phyloP scores from a whole-genome alignment of 768 basidiomycete species.

The Podaxis sp. region DNA sequence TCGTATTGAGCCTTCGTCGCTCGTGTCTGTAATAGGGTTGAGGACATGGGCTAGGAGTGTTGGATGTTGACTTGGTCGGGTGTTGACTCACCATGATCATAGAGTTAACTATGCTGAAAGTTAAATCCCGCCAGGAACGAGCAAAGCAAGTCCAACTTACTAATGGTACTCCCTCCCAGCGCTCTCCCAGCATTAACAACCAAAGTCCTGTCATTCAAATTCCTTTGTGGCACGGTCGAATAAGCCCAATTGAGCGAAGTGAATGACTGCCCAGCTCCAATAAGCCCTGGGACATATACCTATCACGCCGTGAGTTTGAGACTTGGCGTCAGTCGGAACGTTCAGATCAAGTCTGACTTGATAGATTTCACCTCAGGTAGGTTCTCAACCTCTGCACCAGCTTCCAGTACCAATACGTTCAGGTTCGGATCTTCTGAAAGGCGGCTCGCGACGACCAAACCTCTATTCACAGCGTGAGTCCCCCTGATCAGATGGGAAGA shows the following conservation, averaged over 20 bases:
- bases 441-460: conserved; percentile 34
- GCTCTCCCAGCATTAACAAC: conserved; percentile 41
- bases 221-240: conserved; percentile 41
- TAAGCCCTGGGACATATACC: conserved; percentile 32
- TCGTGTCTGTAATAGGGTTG: conserved; percentile 23
- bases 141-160: conserved; percentile 16
- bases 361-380: conserved; percentile 29
- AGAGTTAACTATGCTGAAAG: conserved; percentile 42
- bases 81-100: conserved; percentile 31
- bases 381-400: conserved; percentile 36
- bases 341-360: neutral
- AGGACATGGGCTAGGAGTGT: neutral
- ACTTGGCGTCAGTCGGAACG: neutral
- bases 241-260: conserved; percentile 52
- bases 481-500: neutral
- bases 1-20: conserved; percentile 35
- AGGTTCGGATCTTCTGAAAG: conserved; percentile 30
- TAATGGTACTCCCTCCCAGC: conserved; percentile 59
- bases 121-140: neutral
- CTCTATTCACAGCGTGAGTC: conserved; percentile 19
- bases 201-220: conserved; percentile 38
- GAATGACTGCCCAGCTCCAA: conserved; percentile 28
- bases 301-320: conserved; percentile 1
- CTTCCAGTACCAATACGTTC: conserved; percentile 36
- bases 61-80: neutral